Percentiles rank a stretch among this genome's conserved stretches.
Evolutionary conservation across 129 eudicot species (phyloP).

Genomic region (Deinandra increscens): DNA sequence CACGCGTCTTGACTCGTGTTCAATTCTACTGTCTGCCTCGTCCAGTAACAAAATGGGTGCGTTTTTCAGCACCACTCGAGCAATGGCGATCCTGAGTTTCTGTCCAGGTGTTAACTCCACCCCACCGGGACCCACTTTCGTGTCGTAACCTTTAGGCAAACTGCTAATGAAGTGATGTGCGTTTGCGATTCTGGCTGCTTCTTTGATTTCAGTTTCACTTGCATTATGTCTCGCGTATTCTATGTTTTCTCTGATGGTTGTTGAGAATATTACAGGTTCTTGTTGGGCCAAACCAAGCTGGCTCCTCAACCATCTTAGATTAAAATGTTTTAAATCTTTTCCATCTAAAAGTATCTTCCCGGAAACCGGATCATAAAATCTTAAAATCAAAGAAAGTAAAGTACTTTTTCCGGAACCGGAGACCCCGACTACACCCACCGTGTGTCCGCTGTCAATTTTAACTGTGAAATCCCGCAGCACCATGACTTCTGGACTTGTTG

Average conservation of each 20-base stretch:
- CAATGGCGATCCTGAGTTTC: slow-evolving; percentile 54
- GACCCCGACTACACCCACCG: slow-evolving; percentile 60
- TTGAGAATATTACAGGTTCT: slow-evolving; percentile 62
- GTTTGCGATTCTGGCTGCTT: slow-evolving; percentile 65
- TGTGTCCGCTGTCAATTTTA: slow-evolving; percentile 56
- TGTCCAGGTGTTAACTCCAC: slow-evolving; percentile 58
- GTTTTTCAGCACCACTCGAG: slow-evolving; percentile 61
- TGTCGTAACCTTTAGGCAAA: slow-evolving; percentile 65
- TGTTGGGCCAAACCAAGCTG: slow-evolving; percentile 62
- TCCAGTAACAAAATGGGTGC: slow-evolving; percentile 65
- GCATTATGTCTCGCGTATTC: slow-evolving; percentile 49
- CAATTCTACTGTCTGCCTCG: slow-evolving; percentile 51
- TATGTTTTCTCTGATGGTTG: slow-evolving; percentile 66
- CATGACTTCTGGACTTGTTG: slow-evolving; percentile 46
- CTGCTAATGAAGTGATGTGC: slow-evolving; percentile 68
- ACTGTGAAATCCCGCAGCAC: slow-evolving; percentile 54
- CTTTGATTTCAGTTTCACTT: slow-evolving; percentile 60
- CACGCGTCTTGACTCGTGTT: slow-evolving; percentile 54
- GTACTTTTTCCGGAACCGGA: slow-evolving; percentile 74
- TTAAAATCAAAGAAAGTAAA: slow-evolving; percentile 47
- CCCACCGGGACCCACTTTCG: slow-evolving; percentile 53
- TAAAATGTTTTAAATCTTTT: slow-evolving; percentile 44
- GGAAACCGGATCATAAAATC: slow-evolving; percentile 56
- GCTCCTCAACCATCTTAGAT: slow-evolving; percentile 64
- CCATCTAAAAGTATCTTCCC: slow-evolving; percentile 59